A percentile compares a stretch with the other conserved stretches of the same genome.
Conservation (phyloP, 202 grass and related monocot genomes). For the Brachypodium distachyon region DNA sequence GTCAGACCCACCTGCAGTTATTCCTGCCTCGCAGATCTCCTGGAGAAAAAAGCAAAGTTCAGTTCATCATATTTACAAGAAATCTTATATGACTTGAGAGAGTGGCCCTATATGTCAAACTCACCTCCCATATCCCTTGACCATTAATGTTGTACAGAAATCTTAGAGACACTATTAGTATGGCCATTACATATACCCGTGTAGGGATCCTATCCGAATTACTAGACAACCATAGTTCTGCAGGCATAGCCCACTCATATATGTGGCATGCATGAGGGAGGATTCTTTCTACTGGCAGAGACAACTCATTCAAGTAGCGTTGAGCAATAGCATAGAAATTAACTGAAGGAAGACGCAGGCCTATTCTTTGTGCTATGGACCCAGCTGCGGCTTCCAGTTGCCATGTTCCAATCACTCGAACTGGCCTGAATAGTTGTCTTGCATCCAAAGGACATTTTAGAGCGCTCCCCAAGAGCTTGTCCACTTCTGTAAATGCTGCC, state of each 20-base stretch:
- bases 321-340: slow-evolving; percentile 80
- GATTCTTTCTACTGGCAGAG: slow-evolving; percentile 52
- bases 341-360: slow-evolving; percentile 58
- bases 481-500: slow-evolving; percentile 49
- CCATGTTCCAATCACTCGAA: slow-evolving; percentile 62
- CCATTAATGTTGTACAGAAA: slow-evolving; percentile 68
- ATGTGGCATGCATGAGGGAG: slow-evolving; percentile 53
- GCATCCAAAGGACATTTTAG: slow-evolving; percentile 45
- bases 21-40: slow-evolving; percentile 21
- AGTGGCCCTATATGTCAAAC: slow-evolving; percentile 8
- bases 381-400: slow-evolving; percentile 63
- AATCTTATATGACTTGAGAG: background rate
- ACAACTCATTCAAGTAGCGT: slow-evolving; percentile 55
- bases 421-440: slow-evolving; percentile 64
- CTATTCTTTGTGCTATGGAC: slow-evolving; percentile 58
- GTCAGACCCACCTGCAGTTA: slow-evolving; percentile 7
- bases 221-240: slow-evolving; percentile 71
- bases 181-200: slow-evolving; percentile 72
- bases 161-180: slow-evolving; percentile 70
- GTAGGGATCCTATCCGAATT: slow-evolving; percentile 60
- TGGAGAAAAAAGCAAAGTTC: slow-evolving; percentile 20
- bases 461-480: slow-evolving; percentile 44
- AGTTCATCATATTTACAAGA: slow-evolving; percentile 4
- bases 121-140: slow-evolving; percentile 80
- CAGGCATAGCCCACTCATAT: slow-evolving; percentile 76